Evolutionary conservation across 2,329 filamentous ascomycete species (phyloP).

Genomic region (Aspergillus pseudoglaucus): DNA sequence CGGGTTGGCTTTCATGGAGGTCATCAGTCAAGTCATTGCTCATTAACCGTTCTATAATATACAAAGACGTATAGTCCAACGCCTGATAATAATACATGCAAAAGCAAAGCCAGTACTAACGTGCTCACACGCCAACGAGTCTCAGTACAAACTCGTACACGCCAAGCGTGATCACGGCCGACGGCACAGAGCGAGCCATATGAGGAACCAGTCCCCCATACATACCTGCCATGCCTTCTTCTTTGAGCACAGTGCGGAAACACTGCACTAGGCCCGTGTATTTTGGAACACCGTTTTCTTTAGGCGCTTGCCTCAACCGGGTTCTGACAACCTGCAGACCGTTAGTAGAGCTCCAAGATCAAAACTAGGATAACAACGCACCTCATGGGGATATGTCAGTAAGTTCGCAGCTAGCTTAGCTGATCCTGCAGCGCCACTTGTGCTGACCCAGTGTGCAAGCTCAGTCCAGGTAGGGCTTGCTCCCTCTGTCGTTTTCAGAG

Average conservation of each 20-base stretch:
- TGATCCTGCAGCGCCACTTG: conserved; percentile 28
- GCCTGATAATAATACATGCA: too few relatives aligned
- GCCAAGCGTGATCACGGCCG: conserved; percentile 31
- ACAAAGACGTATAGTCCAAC: too few relatives aligned
- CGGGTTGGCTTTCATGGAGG: conserved; percentile 3
- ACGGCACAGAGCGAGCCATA: conserved; percentile 29
- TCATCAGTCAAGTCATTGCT: too few relatives aligned
- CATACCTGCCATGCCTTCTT: conserved; percentile 30
- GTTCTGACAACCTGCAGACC: conserved; percentile 29
- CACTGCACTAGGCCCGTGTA: conserved; percentile 32
- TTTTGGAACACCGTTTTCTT: conserved; percentile 28
- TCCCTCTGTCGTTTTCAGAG: conserved; percentile 14
- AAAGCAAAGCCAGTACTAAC: neutral
- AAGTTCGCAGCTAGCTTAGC: conserved; percentile 29
- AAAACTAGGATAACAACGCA: conserved; percentile 5
- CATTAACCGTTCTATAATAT: too few relatives aligned
- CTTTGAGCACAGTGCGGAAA: conserved; percentile 27
- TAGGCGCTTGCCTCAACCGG: conserved; percentile 29
- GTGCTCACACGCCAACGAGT: conserved; percentile 6
- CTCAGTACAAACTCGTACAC: conserved; percentile 33
- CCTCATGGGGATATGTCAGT: conserved; percentile 32
- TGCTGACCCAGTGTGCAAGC: conserved; percentile 22
- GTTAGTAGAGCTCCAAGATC: neutral
- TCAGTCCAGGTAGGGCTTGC: conserved; percentile 18
- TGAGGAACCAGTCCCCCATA: conserved; percentile 33